Conservation (phyloP, 495 filamentous ascomycete genomes). For the Xylaria acuta region DNA sequence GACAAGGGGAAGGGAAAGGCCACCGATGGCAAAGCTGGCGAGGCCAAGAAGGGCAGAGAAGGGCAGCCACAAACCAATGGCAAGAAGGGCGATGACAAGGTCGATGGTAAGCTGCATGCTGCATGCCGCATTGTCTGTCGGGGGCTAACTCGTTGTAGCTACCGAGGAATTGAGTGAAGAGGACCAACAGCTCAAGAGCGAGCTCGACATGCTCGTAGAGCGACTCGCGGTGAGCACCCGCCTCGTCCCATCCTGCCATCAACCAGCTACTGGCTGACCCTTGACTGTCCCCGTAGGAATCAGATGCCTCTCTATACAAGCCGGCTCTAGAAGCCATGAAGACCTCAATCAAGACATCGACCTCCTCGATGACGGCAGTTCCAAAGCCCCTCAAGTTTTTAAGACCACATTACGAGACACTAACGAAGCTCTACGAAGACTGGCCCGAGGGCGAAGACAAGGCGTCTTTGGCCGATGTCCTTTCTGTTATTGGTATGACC, state of each 20-base stretch:
- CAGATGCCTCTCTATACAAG: constrained; percentile 86
- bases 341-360: constrained; percentile 96
- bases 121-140: constrained; percentile 26
- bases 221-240: constrained; percentile 75
- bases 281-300: constrained; percentile 63
- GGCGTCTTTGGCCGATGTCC: constrained; percentile 88
- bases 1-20: constrained; percentile 98
- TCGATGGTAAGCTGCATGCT: constrained; percentile 48
- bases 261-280: background rate
- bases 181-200: constrained; percentile 95
- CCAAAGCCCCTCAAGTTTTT: constrained; percentile 98
- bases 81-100: constrained; percentile 72
- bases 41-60: constrained; percentile 69
- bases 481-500: constrained; percentile 98
- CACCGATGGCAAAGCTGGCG: constrained; percentile 68
- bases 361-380: constrained; percentile 98
- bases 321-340: constrained; percentile 94
- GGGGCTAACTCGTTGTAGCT: constrained; percentile 42
- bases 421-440: constrained; percentile 83
- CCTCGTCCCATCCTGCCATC: background rate
- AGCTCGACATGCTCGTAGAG: constrained; percentile 98
- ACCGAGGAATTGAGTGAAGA: constrained; percentile 94
- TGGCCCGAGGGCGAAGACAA: constrained; percentile 87
- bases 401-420: constrained; percentile 88
- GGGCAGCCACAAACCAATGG: constrained; percentile 71